Evolutionary conservation across 768 basidiomycete species (phyloP).

Genomic region (Collybia sp.): DNA sequence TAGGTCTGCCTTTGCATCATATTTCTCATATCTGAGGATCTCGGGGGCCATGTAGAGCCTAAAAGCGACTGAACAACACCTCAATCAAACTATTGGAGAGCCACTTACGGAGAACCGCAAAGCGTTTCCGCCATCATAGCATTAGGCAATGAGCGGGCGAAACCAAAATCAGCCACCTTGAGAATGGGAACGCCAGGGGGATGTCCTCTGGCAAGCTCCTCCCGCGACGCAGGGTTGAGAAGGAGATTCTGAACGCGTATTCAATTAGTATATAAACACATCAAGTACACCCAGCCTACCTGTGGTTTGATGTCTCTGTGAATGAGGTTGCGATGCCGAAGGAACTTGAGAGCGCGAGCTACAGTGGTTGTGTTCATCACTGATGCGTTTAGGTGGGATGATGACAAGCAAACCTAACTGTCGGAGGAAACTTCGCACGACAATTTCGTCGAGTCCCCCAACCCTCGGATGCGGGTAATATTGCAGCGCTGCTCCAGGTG

Average conservation of each 20-base stretch:
- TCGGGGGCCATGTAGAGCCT: constrained; percentile 99
- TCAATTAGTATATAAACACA: constrained; percentile 4
- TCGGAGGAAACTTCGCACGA: constrained; percentile 87
- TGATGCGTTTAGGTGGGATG: neutral
- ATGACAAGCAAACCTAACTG: constrained; percentile 43
- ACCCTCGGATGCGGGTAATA: constrained; percentile 90
- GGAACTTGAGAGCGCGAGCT: constrained; percentile 93
- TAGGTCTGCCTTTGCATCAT: constrained; percentile 95
- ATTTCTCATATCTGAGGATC: constrained; percentile 94
- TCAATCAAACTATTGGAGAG: neutral
- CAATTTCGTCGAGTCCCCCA: constrained; percentile 87
- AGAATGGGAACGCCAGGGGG: constrained; percentile 90
- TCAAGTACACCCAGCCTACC: constrained; percentile 26
- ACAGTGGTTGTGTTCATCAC: neutral
- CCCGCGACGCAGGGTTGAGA: constrained; percentile 73
- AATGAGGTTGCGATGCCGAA: constrained; percentile 84
- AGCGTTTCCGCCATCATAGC: constrained; percentile 96
- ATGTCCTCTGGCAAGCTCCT: constrained; percentile 83
- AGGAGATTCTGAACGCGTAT: constrained; percentile 67
- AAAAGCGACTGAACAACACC: constrained; percentile 2
- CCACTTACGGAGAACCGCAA: constrained; percentile 90
- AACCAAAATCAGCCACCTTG: constrained; percentile 98
- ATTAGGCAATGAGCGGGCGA: constrained; percentile 87
- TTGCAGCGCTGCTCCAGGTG: constrained; percentile 61
- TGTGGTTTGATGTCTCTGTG: constrained; percentile 98